Base-by-base conservation (phyloP, 805 yeast species). In the Lipomyces sp. region DNA sequence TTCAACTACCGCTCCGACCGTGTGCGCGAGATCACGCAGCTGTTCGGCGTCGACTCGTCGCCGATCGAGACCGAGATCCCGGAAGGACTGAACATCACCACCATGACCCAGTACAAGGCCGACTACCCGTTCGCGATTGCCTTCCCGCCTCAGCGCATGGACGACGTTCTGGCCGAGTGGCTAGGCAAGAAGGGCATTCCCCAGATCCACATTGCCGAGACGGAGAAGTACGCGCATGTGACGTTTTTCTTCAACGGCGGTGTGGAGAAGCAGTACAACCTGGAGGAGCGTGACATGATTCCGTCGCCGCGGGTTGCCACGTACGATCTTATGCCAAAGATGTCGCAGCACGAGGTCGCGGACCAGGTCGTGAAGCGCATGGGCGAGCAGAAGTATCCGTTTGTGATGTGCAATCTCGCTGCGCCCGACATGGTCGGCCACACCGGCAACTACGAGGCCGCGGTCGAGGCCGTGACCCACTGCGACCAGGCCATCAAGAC, bases 1-100 rank as follows among this genome's bases (percentile, higher is more conserved):
- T 58, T 58, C 56, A 58, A 58, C 49, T 58, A 58, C 46, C 60
- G 61, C n/a, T 58, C 61, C 18, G 61, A 58, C 50, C 61, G 61
- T 24, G 58, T 53, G 22, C 62, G 62, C n/a, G 60, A 58, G 40
- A 52, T 58, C 49, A 59, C 62, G 14, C 60, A 59, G 46, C 48
- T 59, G 31, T 46, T 58, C 5, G 62, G 62, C n/a, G 62, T 58
- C 16, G 60, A 56, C 44, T 57, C 61, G 32, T 56, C 61, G 39
- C 58, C 61, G 19, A 50, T 58, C 45, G 60, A 56, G 31, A 52
- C 58, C 34, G 46, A 40, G 45, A 57, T 58, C 37, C 61, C 61
- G 23, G 32, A 28, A 36, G 43, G 49, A 31, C 47, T 58, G 28
- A 22, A 52, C 46, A 58, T 58, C 53, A 56, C 60, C 33, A 58